Evolutionary conservation across 2,329 filamentous ascomycete genomes (phyloP).

Genomic region (Diaporthe vaccinii): DNA sequence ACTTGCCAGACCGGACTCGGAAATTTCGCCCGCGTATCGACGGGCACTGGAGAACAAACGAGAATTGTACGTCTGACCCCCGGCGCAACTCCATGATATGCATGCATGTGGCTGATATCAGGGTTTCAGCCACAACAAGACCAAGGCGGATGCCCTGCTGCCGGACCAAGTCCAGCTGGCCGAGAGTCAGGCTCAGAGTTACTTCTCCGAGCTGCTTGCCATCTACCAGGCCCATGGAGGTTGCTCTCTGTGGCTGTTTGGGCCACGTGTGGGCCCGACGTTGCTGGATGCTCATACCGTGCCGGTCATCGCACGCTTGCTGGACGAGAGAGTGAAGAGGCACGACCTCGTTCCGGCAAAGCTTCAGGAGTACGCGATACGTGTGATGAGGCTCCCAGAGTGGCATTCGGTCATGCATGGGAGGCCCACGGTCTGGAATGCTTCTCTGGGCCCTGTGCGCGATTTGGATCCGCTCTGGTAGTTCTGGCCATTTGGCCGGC

Average conservation of each 20-base stretch:
- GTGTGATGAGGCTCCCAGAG: background rate
- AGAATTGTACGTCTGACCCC: background rate
- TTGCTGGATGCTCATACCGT: constrained; percentile 6
- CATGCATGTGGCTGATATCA: background rate
- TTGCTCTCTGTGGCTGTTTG: background rate
- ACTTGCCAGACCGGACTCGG: background rate
- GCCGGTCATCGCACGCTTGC: constrained; percentile 6
- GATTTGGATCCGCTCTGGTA: constrained; percentile 15
- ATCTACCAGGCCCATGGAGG: background rate
- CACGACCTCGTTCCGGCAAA: background rate
- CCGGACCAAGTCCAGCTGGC: background rate
- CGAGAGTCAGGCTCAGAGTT: background rate
- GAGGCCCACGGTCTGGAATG: constrained; percentile 2
- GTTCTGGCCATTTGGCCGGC: too few relatives aligned
- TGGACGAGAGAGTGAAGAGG: background rate
- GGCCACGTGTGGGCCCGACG: background rate
- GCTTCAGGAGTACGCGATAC: background rate
- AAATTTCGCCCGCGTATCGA: background rate
- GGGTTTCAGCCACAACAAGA: background rate
- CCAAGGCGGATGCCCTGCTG: background rate
- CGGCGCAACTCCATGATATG: background rate
- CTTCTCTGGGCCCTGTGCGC: constrained; percentile 2
- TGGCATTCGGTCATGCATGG: constrained; percentile 7
- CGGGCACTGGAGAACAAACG: constrained; percentile 2
- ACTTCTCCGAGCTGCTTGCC: background rate